Percentiles rank a stretch among this genome's conserved stretches.
These are phyloP conservation scores for Schwanniomyces sp. DNA, from an alignment of 805 yeast species.

Conservation along the genomic window DNA sequence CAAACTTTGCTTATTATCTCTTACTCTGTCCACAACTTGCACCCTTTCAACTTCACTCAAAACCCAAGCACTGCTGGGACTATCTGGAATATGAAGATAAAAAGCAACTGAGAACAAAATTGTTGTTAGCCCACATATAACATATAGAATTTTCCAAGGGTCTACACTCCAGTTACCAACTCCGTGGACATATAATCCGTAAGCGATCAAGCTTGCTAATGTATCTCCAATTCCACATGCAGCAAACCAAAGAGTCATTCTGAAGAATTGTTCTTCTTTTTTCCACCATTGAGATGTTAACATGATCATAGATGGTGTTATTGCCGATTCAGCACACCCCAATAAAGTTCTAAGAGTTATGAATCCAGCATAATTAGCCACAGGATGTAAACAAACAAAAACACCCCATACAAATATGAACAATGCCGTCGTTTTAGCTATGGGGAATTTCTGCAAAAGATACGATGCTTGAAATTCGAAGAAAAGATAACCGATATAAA, in stretches of 20 bases:
- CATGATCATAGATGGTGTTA: constrained; percentile 43
- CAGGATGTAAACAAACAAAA: constrained; percentile 54
- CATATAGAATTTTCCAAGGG: constrained; percentile 62
- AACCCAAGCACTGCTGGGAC: constrained; percentile 38
- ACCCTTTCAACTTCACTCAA: constrained; percentile 32
- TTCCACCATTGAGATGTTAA: constrained; percentile 35
- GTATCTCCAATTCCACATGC: constrained; percentile 34
- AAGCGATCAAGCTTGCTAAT: constrained; percentile 53
- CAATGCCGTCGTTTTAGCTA: constrained; percentile 49
- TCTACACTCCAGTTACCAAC: constrained; percentile 39
- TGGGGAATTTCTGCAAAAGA: constrained; percentile 54
- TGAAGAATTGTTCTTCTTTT: constrained; percentile 31
- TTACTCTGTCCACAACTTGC: constrained; percentile 31
- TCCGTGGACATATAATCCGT: constrained; percentile 44
- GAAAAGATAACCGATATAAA: constrained; percentile 58
- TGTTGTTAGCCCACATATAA: constrained; percentile 61
- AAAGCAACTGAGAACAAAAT: constrained; percentile 49
- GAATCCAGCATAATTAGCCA: constrained; percentile 44
- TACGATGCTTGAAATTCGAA: constrained; percentile 52
- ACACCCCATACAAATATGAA: constrained; percentile 64
- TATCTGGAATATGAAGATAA: constrained; percentile 42
- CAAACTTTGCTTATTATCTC: constrained; percentile 40
- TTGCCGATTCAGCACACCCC: constrained; percentile 38
- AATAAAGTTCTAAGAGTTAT: constrained; percentile 37
- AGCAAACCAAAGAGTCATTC: constrained; percentile 37